Evolutionary conservation across 2,329 filamentous ascomycete genomes (phyloP), one percentile per base, ranked within the genome.

Genomic region (Penicillium frequentans): DNA sequence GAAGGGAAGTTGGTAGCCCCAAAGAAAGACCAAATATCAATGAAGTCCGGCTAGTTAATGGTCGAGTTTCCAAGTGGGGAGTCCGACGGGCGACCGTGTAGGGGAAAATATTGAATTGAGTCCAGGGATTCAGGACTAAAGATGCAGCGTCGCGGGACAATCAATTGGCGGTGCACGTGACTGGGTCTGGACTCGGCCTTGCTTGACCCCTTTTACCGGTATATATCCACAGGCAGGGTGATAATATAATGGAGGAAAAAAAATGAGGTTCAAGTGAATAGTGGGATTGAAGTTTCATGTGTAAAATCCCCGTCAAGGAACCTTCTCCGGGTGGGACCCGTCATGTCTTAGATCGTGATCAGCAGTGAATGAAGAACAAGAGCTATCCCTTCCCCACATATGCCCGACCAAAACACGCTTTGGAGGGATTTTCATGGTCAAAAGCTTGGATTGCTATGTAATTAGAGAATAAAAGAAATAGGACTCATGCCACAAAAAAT

Each of bases 151-250:
- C 53, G 47, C 53, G 57, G 51, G 54, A 58, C 53, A 35, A 49
- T 35, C 54, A 50, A 43, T 55, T 52, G 29, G 47, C 21, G 33
- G 27, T 53, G 37, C 63, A 65, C 63, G 63, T 65, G 63, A 65
- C 60, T 56, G 50, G 61, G 63, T 37, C 63, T 64, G 61, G 63
- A 64, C 59, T 60, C 49, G 49, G 31, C 11, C 13, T 33, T 31
- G 11, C 29, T 31, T 33, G 31, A 33, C 31, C 31, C 31, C 31
- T 44, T 44, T 23, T 26, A 46, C 23, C 29, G n/a, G 31, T 16
- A 33, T 14, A 16, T 33, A 7, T 33, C 31, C 31, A 33, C 31
- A 7, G 31, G 5, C 5, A 31, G 14, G 14, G 14, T 33, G 14
- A 7, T 33, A 16, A 33, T 14, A 33, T 16, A 16, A 16, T 16